These are phyloP conservation scores for Ambrosiella xylebori DNA, from an alignment of 2,329 filamentous ascomycete genomes.

Conservation along the genomic window DNA sequence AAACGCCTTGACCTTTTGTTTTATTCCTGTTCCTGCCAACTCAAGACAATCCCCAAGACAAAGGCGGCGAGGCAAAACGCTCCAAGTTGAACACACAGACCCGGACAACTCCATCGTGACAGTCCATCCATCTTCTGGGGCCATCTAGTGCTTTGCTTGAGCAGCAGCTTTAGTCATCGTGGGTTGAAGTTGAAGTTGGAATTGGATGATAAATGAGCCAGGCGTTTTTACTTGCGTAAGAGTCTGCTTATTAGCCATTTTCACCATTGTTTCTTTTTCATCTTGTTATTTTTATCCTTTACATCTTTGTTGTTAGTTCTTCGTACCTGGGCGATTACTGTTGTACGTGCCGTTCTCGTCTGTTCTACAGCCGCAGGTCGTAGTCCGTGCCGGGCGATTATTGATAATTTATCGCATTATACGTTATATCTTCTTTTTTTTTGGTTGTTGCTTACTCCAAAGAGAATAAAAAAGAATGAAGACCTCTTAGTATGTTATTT, in stretches of 20 bases:
- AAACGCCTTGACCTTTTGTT: too few relatives aligned
- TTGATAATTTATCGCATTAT: neutral
- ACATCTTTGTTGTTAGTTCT: neutral
- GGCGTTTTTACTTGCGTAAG: too few relatives aligned
- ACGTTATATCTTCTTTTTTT: too few relatives aligned
- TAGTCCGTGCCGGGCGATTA: neutral
- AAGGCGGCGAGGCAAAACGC: neutral
- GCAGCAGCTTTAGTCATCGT: too few relatives aligned
- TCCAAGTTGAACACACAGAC: neutral
- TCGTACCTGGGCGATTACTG: neutral
- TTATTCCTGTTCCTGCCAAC: neutral
- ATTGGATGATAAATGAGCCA: too few relatives aligned
- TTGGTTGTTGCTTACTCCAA: too few relatives aligned
- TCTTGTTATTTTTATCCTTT: neutral
- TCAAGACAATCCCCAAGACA: neutral
- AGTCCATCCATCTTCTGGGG: neutral
- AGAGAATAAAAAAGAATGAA: too few relatives aligned
- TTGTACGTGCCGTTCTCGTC: neutral
- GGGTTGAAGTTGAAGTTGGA: too few relatives aligned
- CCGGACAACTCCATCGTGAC: neutral
- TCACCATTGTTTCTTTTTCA: neutral
- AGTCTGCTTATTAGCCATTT: neutral
- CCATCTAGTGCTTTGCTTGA: too few relatives aligned
- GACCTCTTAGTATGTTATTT: neutral
- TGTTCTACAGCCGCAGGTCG: neutral